Percentiles rank a stretch among this genome's conserved stretches.
phyloP scores from a whole-genome alignment of 1,284 basidiomycete species.

The Xanthoconium separans region DNA sequence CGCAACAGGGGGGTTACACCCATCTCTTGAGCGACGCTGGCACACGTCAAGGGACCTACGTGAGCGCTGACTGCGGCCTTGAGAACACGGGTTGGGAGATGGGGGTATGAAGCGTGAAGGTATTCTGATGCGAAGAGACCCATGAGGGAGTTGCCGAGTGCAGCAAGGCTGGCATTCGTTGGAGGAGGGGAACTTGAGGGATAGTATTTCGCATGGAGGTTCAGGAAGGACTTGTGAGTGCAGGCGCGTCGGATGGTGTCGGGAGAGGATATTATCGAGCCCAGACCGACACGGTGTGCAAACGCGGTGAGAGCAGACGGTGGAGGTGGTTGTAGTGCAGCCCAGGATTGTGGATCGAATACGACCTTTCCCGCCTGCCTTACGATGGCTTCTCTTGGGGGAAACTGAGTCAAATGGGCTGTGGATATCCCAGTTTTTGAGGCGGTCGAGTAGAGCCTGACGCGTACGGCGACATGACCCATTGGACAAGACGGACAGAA shows the following conservation, averaged over 20 bases:
- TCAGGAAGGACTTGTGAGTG: conserved; percentile 78
- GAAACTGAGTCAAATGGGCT: conserved; percentile 53
- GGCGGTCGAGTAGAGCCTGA: conserved; percentile 56
- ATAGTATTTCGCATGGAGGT: conserved; percentile 53
- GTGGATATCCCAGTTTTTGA: conserved; percentile 57
- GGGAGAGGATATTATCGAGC: conserved; percentile 46
- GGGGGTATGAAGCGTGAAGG: conserved; percentile 81
- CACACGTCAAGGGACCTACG: conserved; percentile 84
- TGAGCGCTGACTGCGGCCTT: conserved; percentile 90
- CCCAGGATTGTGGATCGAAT: conserved; percentile 69
- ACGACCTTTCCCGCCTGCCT: conserved; percentile 27
- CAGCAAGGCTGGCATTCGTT: conserved; percentile 78
- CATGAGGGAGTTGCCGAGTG: conserved; percentile 87
- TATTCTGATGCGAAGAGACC: conserved; percentile 91
- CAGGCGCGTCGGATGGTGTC: conserved; percentile 68
- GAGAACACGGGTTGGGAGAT: conserved; percentile 87
- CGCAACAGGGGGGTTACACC: conserved; percentile 66
- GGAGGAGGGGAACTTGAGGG: conserved; percentile 52
- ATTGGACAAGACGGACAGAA: conserved; percentile 30
- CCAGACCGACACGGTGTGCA: conserved; percentile 70
- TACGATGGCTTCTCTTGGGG: conserved; percentile 59
- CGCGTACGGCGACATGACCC: conserved; percentile 59
- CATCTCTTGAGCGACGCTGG: conserved; percentile 81
- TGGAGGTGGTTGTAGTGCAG: conserved; percentile 70
- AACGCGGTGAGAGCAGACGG: conserved; percentile 72